Base-by-base conservation (phyloP, 2,329 filamentous ascomycete genomes). In the Arthrobotrys sinensis region DNA sequence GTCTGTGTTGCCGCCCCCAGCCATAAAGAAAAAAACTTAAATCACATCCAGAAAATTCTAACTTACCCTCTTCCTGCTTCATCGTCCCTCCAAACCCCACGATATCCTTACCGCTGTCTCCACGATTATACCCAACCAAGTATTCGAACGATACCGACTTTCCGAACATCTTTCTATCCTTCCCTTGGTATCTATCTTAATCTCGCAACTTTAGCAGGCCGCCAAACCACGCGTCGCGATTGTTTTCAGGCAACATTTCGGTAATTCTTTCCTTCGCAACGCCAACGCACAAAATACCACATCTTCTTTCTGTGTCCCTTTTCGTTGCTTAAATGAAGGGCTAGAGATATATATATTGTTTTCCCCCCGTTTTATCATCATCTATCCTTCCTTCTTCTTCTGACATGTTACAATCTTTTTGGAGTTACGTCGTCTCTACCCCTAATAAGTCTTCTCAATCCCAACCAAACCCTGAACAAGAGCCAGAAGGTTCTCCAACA, bases 241-340 rank as follows among this genome's bases (percentile, higher is more conserved):
- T 36, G 19, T 11, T n/a, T 43, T 12, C 55, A 38, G 32, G 52
- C 52, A 57, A 28, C 0, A 2, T 21, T 24, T 36, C 36, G 46
- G 11, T 11, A 48, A 64, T 34, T 64, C 40, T 32, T 34, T 34
- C 21, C 60, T 21, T 64, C 32, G 4, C 16, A 34, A 7, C 2
- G 4, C 21, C 69, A 73, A 73, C 48, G 34, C 50, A n/a, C 12
- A 65, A 60, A 73, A 60, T 73, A 32, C 68, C 38, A 73, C 69
- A n/a, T 3, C 12, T 21, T 6, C 32, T 8, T 43, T 10, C 28
- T 14, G 38, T 32, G 21, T 14, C 24, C n/a, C 7, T 10, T n/a
- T 52, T 7, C 1, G 7, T 11, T 21, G n/a, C 45, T 16, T 14
- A 52, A 16, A 12, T 48, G 11, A 36, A 14, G 19, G n/a, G 28